Evolutionary conservation across 2,329 filamentous ascomycete species (phyloP), one percentile per base, ranked within the genome.

Genomic region (Talaromyces amestolkiae): DNA sequence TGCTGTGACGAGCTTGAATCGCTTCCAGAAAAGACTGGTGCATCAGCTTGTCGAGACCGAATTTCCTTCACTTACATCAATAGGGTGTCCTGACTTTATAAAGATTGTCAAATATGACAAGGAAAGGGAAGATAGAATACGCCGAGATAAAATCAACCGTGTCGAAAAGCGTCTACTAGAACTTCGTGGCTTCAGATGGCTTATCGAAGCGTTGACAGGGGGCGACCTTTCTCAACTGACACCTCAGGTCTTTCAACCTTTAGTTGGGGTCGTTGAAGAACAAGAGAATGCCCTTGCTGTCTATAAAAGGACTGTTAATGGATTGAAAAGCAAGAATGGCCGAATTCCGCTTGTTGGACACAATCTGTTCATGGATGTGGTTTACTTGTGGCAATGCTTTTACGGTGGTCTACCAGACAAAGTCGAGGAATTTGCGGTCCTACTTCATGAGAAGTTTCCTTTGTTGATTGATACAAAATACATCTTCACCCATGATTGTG

Each of bases 1-100:
- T 13, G 67, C 76, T 47, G 73, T 75, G n/a, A 65, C 61, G 4
- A 65, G 64, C 0, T 72, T 88, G 31, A 86, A 82, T 66, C 81
- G 82, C 0, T 90, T 85, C 69, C 87, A 91, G 72, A 86, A 88
- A 72, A 82, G 86, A 39, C 79, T 91, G 6, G 82, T 91, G 0
- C 86, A 91, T 71, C 87, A 90, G 69, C 78, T 90, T 13, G 82
- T 91, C n/a, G 82, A 86, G 13, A 83, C 82, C 15, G 87, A 90
- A 68, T 91, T 78, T 64, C 78, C 79, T 1, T 69, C 67, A 24
- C 68, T 82, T 53, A 77, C 77, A 37, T 77, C 80, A 2, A 71
- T 78, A 13, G 72, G 76, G 13, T 76, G 74, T 63, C 66, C 71
- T 9, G 70, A 72, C 15, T 82, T 79, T 66, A 70, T 83, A 4